Evolutionary conservation across 1,284 basidiomycete species (phyloP).

Genomic region (Flammula alnicola): DNA sequence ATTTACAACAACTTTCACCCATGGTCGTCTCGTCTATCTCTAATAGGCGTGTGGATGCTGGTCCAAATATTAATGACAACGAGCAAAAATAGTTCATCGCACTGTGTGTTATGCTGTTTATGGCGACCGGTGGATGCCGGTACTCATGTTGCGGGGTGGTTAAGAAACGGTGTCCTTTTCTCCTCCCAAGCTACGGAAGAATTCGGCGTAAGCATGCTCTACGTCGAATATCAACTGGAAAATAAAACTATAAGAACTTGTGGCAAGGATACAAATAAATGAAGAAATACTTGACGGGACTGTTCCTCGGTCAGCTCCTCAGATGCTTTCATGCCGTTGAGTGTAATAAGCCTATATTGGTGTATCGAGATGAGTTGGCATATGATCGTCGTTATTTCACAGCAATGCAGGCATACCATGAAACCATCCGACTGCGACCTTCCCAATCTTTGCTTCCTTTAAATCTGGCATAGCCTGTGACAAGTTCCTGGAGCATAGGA

Average conservation of each 20-base stretch:
- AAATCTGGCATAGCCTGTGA: conserved; percentile 90
- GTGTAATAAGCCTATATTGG: conserved; percentile 82
- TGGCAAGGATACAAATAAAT: neutral
- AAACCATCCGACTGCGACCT: conserved; percentile 90
- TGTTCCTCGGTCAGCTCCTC: conserved; percentile 98
- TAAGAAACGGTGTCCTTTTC: conserved; percentile 31
- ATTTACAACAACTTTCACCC: neutral
- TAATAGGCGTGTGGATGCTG: neutral
- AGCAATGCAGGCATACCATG: conserved; percentile 65
- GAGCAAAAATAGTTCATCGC: neutral
- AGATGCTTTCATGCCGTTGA: conserved; percentile 97
- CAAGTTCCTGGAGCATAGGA: conserved; percentile 92
- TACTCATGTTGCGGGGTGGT: neutral
- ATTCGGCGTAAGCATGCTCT: conserved; percentile 96
- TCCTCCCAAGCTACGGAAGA: conserved; percentile 83
- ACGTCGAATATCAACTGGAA: conserved; percentile 92
- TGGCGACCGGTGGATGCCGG: neutral
- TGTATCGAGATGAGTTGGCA: neutral
- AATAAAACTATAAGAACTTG: neutral
- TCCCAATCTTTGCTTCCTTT: conserved; percentile 95
- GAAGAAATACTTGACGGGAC: conserved; percentile 74
- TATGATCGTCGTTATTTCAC: conserved; percentile 1
- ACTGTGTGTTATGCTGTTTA: neutral
- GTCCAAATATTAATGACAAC: neutral
- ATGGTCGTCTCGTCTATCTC: neutral